Evolutionary conservation across 495 filamentous ascomycete genomes (phyloP).

Genomic region (Amphirosellinia nigrospora): DNA sequence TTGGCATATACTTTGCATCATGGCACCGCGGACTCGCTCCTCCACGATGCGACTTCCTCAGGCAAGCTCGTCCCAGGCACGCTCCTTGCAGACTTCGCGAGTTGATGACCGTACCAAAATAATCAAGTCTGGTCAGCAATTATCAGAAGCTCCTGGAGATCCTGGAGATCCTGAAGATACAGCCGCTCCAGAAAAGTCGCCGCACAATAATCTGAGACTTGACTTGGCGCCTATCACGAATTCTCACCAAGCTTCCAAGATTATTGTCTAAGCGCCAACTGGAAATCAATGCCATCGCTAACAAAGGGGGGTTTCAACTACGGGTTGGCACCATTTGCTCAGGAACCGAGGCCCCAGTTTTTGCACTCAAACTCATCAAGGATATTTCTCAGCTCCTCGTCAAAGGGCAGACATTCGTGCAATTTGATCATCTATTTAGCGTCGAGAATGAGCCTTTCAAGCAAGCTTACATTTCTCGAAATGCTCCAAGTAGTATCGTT

Average conservation of each 20-base stretch:
- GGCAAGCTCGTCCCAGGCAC: neutral
- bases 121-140: neutral
- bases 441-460: conserved; percentile 81
- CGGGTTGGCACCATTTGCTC: conserved; percentile 81
- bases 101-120: neutral
- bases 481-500: conserved; percentile 62
- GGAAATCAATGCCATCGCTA: conserved; percentile 12
- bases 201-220: conserved; percentile 12
- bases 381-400: conserved; percentile 42
- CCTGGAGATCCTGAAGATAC: neutral
- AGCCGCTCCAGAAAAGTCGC: neutral
- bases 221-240: conserved; percentile 35
- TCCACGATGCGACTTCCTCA: neutral
- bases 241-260: conserved; percentile 39
- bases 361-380: conserved; percentile 63
- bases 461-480: conserved; percentile 80
- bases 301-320: conserved; percentile 38
- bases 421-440: conserved; percentile 72
- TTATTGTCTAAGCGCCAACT: conserved; percentile 30
- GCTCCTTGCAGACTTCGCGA: neutral
- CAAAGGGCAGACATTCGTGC: conserved; percentile 37
- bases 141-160: neutral
- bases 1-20: conserved; percentile 10
- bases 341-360: conserved; percentile 79
- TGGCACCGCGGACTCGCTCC: conserved; percentile 2